Base-by-base conservation (phyloP, 1,284 basidiomycete genomes). In the Cystobasidium sp. region DNA sequence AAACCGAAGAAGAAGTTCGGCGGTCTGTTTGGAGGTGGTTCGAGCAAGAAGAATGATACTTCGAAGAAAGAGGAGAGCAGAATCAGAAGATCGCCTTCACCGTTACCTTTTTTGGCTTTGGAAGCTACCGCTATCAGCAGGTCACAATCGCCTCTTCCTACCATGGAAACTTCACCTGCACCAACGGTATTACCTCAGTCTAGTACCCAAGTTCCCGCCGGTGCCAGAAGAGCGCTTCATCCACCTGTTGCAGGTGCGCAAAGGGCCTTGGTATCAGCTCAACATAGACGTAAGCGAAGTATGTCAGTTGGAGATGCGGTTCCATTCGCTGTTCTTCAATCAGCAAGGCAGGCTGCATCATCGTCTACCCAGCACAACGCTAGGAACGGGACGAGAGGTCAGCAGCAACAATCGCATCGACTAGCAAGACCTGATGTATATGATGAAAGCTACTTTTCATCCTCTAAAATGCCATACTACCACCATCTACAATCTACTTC, bases 371-470 rank as follows among this genome's bases (percentile, higher is more conserved):
- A 37, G 16, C 24, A 31, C 16, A 37, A 37, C 24, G 55, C 18
- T 14, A 22, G 31, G 3, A 18, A 58, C 16, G 24, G 16, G 20
- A 22, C 20, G 31, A 14, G 31, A 5, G 31, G 1, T 31, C 31
- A 31, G 31, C 31, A 31, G 31, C 31, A 31, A 31, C 31, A 31
- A 31, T 31, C 31, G 31, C 31, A 31, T 31, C 31, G 31, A 2
- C 5, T 31, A 31, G 18, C 20, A 18, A 22, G 41, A 44, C 66
- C 66, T 52, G 53, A n/a, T 16, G 66, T 59, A 16, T 68, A 68
- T 44, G 66, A 68, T 58, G 66, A 68, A 39, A 68, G 66, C 24
- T 68, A 46, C 24, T 68, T 68, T 24, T 68, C 66, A n/a, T 31
- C 52, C 10, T 39, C 47, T 1, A 56, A 59, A 59, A 16, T 14